A percentile compares a stretch with the other conserved stretches of the same genome.
phyloP scores from a whole-genome alignment of 257 asterid species.

The Thymus mandschuricus region DNA sequence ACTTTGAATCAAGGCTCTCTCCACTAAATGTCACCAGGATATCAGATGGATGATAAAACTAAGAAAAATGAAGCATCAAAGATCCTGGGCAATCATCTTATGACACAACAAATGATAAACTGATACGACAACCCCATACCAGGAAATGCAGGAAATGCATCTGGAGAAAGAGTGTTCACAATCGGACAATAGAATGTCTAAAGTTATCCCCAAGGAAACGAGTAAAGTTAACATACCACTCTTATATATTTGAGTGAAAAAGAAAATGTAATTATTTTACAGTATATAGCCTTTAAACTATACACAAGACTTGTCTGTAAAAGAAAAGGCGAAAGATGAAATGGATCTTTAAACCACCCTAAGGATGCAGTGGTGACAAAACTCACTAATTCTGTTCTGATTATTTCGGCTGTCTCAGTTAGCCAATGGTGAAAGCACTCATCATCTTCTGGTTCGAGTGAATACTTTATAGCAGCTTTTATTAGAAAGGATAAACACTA shows the following conservation, averaged over 20 bases:
- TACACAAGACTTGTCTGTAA: conserved; percentile 7
- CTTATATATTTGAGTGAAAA: not conserved
- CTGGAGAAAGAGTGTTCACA: not conserved
- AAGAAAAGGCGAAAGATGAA: not conserved
- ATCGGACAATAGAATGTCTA: not conserved
- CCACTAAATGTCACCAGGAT: not conserved
- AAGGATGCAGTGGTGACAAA: conserved; percentile 1
- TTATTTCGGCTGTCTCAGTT: conserved; percentile 14
- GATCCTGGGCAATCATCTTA: not conserved
- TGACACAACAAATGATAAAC: conserved; percentile 1
- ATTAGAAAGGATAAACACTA: too few species aligned
- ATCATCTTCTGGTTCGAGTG: not conserved
- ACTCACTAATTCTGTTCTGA: not conserved
- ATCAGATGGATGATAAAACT: not conserved
- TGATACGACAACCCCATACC: not conserved
- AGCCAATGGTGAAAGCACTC: conserved; percentile 8
- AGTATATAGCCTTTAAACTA: not conserved
- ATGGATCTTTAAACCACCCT: not conserved
- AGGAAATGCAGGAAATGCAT: not conserved
- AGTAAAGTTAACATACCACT: not conserved
- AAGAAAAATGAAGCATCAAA: not conserved
- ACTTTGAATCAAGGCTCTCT: not conserved
- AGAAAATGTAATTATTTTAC: not conserved
- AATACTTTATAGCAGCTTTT: not conserved
- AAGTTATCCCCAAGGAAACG: not conserved